These are phyloP conservation scores for Suhomyces prunicola DNA, from an alignment of 805 yeast species.

Conservation along the genomic window DNA sequence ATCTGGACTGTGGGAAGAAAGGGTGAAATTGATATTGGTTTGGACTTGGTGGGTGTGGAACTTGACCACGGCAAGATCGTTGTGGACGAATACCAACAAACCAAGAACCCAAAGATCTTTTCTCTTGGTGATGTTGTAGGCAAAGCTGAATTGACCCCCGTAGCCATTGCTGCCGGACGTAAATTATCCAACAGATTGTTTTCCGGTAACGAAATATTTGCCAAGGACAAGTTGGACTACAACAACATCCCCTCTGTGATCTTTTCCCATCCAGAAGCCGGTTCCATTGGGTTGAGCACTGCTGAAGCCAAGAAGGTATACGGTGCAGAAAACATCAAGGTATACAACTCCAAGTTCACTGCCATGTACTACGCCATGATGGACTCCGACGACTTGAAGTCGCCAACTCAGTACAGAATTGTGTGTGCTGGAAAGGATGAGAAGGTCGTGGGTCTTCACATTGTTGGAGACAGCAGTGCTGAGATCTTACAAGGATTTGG, in stretches of 20 bases:
- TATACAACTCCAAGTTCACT: conserved; percentile 78
- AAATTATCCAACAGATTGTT: conserved; percentile 87
- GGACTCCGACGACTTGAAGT: conserved; percentile 57
- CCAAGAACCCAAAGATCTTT: conserved; percentile 65
- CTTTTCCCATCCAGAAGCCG: conserved; percentile 98
- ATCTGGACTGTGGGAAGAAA: conserved; percentile 95
- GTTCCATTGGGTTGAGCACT: conserved; percentile 86
- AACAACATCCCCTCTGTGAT: conserved; percentile 88
- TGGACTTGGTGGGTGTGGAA: conserved; percentile 73
- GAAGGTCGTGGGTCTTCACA: conserved; percentile 91
- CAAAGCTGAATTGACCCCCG: conserved; percentile 92
- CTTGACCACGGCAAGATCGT: conserved; percentile 56
- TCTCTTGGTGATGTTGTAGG: conserved; percentile 96
- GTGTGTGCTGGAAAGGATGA: conserved; percentile 77
- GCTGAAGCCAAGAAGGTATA: conserved; percentile 70
- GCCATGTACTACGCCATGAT: conserved; percentile 93
- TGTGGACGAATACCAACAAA: conserved; percentile 86
- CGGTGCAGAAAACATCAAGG: conserved; percentile 76
- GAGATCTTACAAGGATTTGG: conserved; percentile 98
- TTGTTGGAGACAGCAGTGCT: conserved; percentile 86
- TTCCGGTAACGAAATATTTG: conserved; percentile 66
- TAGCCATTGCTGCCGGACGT: conserved; percentile 98
- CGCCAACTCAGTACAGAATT: conserved; percentile 84
- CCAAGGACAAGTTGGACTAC: conserved; percentile 79
- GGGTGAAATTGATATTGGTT: conserved; percentile 69